Evolutionary conservation across 176 grass and related monocot species (phyloP).

Genomic region (Phoenix roebelenii): DNA sequence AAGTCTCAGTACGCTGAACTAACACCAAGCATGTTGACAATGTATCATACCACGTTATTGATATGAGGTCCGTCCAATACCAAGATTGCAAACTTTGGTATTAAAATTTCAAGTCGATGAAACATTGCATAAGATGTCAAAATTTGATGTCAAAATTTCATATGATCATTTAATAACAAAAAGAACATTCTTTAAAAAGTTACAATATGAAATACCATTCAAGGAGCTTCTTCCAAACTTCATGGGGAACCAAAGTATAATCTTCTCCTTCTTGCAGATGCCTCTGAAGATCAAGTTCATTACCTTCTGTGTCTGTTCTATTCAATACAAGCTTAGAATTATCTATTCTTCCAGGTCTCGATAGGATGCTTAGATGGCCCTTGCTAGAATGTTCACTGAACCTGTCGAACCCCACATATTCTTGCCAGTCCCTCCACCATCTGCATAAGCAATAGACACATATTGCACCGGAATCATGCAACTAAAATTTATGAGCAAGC

Average conservation of each 20-base stretch:
- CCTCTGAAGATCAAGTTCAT: slow-evolving; percentile 53
- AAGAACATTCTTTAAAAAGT: too few species aligned
- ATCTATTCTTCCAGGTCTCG: slow-evolving; percentile 84
- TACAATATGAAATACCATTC: slow-evolving; percentile 40
- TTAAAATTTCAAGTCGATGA: too few species aligned
- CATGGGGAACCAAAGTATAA: slow-evolving; percentile 66
- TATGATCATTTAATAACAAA: too few species aligned
- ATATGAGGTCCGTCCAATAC: too few species aligned
- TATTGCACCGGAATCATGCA: neutral
- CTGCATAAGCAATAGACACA: slow-evolving; percentile 40
- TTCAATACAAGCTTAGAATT: slow-evolving; percentile 74
- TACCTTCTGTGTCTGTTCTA: slow-evolving; percentile 27
- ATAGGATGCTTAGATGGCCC: slow-evolving; percentile 19
- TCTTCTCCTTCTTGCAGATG: slow-evolving; percentile 66
- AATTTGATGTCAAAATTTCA: too few species aligned
- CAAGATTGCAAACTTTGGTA: too few species aligned
- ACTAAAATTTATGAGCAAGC: too few species aligned
- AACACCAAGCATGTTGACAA: too few species aligned
- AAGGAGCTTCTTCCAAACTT: slow-evolving; percentile 74
- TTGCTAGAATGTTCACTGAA: slow-evolving; percentile 24
- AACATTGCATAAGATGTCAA: too few species aligned
- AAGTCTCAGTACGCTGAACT: too few species aligned
- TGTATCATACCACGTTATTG: too few species aligned
- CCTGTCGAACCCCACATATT: slow-evolving; percentile 41
- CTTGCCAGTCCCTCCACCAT: slow-evolving; percentile 90